Percentiles rank a stretch among this genome's conserved stretches.
These are phyloP conservation scores for Tricholoma saponaceum DNA, from an alignment of 768 basidiomycete species.

Conservation along the genomic window DNA sequence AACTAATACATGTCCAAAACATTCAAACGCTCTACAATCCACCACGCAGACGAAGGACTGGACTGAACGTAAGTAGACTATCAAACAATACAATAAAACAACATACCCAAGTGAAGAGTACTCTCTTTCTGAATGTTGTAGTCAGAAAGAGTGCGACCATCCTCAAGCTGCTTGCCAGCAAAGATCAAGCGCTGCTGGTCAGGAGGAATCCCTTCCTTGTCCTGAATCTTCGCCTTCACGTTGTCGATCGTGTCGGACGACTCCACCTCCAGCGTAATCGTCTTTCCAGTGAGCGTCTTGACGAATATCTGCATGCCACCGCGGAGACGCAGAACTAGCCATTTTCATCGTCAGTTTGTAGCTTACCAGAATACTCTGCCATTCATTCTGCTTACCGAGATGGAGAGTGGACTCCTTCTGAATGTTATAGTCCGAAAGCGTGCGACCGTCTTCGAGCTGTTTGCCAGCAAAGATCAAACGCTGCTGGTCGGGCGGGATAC, in stretches of 20 bases:
- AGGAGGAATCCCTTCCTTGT: constrained; percentile 18
- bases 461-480: too few relatives aligned
- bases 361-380: too few relatives aligned
- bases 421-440: too few relatives aligned
- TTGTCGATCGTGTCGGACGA: constrained; percentile 97
- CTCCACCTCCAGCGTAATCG: constrained; percentile 63
- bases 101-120: constrained; percentile 28
- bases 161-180: constrained; percentile 98
- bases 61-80: constrained; percentile 11
- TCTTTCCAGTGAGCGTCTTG: constrained; percentile 99
- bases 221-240: constrained; percentile 93
- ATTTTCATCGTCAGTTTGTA: neutral
- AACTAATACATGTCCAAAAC: too few relatives aligned
- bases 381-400: constrained; percentile 1
- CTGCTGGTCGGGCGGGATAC: neutral
- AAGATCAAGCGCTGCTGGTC: constrained; percentile 50
- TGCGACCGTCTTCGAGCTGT: constrained; percentile 8
- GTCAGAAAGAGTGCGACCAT: constrained; percentile 92
- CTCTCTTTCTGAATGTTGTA: constrained; percentile 47
- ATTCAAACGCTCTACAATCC: constrained; percentile 20
- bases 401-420: constrained; percentile 10
- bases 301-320: constrained; percentile 92
- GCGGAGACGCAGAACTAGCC: too few relatives aligned
- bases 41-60: constrained; percentile 40
- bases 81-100: constrained; percentile 24